phyloP scores from a whole-genome alignment of 305 asterid genomes.

The Ajuga reptans region DNA sequence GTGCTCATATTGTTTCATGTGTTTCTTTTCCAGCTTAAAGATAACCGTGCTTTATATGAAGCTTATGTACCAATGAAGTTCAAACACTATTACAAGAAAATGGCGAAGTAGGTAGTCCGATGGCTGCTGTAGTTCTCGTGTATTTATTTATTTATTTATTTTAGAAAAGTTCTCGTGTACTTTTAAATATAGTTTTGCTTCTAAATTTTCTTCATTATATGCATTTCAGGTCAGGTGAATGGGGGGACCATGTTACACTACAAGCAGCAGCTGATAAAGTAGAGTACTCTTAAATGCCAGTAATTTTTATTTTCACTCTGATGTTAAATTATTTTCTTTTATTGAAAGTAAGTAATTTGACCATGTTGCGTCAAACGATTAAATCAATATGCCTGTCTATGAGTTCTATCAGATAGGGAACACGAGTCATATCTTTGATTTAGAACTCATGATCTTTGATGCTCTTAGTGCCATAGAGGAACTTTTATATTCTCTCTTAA shows the following conservation, averaged over 20 bases:
- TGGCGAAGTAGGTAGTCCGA: constrained; percentile 44
- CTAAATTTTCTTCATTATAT: constrained; percentile 13
- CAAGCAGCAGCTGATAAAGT: constrained; percentile 79
- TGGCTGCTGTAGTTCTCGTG: constrained; percentile 12
- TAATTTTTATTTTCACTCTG: constrained; percentile 3
- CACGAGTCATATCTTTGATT: neutral
- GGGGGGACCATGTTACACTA: constrained; percentile 71
- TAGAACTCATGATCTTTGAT: neutral
- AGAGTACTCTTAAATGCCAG: constrained; percentile 15
- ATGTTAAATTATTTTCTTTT: neutral
- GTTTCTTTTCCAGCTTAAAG: constrained; percentile 47
- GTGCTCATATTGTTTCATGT: constrained; percentile 19
- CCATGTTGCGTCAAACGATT: neutral
- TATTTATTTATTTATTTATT: neutral
- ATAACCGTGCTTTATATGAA: constrained; percentile 41
- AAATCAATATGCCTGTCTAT: neutral
- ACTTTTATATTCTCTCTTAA: neutral
- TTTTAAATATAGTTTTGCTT: constrained; percentile 10
- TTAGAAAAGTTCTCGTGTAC: neutral
- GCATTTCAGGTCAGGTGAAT: constrained; percentile 49
- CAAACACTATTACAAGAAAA: constrained; percentile 58
- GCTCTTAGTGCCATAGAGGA: constrained; percentile 4
- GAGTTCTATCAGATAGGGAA: neutral
- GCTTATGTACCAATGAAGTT: constrained; percentile 67
- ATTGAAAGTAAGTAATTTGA: neutral